Evolutionary conservation across 148 eudicot species (phyloP).

Genomic region (Chenopodium album): DNA sequence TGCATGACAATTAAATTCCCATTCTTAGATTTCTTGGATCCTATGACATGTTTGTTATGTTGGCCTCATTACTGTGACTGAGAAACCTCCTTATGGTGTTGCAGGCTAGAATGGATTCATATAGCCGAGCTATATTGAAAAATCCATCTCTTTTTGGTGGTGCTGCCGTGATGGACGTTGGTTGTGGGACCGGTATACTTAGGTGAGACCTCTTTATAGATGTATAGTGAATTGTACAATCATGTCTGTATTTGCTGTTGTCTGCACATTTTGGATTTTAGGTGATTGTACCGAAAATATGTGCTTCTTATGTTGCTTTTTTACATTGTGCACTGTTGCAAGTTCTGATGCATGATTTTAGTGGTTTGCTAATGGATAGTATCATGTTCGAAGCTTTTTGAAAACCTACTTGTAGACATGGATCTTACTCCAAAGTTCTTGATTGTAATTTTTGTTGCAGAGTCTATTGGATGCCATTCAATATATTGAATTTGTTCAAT

Average conservation of each 20-base stretch:
- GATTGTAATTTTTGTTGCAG: background rate
- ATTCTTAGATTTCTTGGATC: background rate
- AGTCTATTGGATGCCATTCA: background rate
- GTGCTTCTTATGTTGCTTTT: background rate
- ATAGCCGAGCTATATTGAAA: constrained; percentile 67
- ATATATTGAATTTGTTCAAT: background rate
- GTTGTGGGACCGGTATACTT: constrained; percentile 96
- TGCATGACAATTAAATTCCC: background rate
- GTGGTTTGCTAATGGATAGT: background rate
- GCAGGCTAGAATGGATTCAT: constrained; percentile 90
- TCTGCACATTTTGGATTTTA: background rate
- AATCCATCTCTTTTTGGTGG: constrained; percentile 75
- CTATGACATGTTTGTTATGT: constrained; percentile 2
- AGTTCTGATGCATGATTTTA: background rate
- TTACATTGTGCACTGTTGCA: background rate
- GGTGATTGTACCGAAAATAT: background rate
- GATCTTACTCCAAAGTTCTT: background rate
- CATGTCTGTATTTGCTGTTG: background rate
- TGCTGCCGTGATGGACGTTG: constrained; percentile 87
- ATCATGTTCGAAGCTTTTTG: background rate
- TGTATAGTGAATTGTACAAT: background rate
- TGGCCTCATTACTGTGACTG: background rate
- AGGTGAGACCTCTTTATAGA: constrained; percentile 48
- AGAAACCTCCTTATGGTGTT: constrained; percentile 14
- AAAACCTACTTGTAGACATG: background rate